phyloP scores from a whole-genome alignment of 2,329 filamentous ascomycete genomes.

The Neonectria neomacrospora region DNA sequence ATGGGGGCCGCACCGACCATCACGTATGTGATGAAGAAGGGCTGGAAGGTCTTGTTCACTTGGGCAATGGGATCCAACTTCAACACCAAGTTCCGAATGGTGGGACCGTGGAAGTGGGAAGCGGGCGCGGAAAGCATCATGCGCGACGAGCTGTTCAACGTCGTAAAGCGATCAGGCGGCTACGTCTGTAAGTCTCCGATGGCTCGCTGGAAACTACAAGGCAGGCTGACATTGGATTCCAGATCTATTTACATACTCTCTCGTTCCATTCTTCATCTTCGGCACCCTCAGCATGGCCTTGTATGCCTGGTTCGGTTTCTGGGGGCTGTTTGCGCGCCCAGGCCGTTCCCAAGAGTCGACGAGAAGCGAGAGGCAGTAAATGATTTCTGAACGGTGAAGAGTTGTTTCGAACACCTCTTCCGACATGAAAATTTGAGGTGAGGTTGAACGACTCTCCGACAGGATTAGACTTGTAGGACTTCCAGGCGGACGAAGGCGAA shows the following conservation, averaged over 20 bases:
- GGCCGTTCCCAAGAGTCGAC: neutral
- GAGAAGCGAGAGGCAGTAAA: neutral
- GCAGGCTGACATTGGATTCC: slow-evolving; percentile 23
- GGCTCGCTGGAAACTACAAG: fast-evolving
- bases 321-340: slow-evolving; percentile 12
- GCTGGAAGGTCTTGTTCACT: slow-evolving; percentile 53
- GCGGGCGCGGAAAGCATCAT: slow-evolving; percentile 51
- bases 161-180: slow-evolving; percentile 52
- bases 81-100: slow-evolving; percentile 60
- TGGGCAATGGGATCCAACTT: slow-evolving; percentile 63
- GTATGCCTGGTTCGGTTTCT: slow-evolving; percentile 36
- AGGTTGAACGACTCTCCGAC: neutral
- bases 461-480: neutral
- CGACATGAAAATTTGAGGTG: neutral
- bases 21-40: slow-evolving; percentile 47
- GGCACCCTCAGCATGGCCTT: slow-evolving; percentile 47
- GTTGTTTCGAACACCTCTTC: neutral
- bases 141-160: slow-evolving; percentile 54
- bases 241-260: slow-evolving; percentile 52
- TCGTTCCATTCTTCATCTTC: slow-evolving; percentile 52
- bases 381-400: neutral
- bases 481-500: neutral
- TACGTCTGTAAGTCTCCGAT: slow-evolving; percentile 49
- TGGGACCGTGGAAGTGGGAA: slow-evolving; percentile 57
- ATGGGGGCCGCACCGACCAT: slow-evolving; percentile 56